A percentile compares a stretch with the other conserved stretches of the same genome.
These are phyloP conservation scores for Perkinsus chesapeaki DNA, from an alignment of 169 alveolate genomes.

Conservation along the genomic window DNA sequence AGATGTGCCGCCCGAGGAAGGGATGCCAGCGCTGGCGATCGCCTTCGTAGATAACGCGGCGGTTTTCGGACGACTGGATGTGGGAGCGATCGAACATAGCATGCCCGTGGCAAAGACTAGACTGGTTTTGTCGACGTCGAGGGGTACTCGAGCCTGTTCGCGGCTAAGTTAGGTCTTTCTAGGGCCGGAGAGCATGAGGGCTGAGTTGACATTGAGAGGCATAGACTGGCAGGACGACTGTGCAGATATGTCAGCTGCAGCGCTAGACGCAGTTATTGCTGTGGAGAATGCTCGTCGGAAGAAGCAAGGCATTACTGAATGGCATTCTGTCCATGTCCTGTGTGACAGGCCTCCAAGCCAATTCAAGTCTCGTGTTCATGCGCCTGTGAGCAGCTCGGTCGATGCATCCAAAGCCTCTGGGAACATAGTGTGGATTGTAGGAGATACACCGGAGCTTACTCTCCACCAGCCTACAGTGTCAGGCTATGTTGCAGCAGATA, in stretches of 20 bases:
- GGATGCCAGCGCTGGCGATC: neutral
- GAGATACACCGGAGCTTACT: neutral
- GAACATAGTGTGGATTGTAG: neutral
- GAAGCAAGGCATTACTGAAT: neutral
- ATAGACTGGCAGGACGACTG: neutral
- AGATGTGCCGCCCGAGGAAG: neutral
- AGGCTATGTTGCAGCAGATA: neutral
- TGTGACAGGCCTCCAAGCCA: neutral
- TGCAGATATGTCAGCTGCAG: neutral
- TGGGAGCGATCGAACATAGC: neutral
- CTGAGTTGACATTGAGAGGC: neutral
- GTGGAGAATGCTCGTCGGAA: neutral
- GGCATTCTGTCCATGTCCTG: neutral
- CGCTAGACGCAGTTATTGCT: neutral
- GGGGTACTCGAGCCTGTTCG: neutral
- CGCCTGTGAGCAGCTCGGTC: neutral
- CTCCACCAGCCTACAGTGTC: neutral
- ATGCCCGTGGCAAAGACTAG: neutral
- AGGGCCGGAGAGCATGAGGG: neutral
- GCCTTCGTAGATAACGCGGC: neutral
- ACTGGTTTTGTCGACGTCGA: neutral
- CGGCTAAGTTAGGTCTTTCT: neutral
- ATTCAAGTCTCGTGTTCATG: neutral
- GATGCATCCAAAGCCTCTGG: neutral
- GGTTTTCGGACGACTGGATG: neutral